Base-by-base conservation (phyloP, 805 yeast species). In the Maudiozyma bulderi region DNA sequence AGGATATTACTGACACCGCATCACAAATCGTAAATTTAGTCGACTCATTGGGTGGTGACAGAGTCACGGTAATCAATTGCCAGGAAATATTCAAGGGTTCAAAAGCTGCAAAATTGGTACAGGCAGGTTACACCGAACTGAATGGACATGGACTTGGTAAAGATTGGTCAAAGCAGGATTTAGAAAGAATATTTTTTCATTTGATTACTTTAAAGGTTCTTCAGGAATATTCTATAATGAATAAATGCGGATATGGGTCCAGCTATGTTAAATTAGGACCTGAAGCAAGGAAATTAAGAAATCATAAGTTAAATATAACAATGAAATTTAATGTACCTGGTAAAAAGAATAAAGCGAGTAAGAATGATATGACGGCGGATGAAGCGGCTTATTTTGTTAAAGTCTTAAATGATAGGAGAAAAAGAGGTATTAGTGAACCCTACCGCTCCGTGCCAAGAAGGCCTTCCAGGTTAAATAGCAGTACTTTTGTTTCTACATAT, bases 61-160 rank as follows among this genome's bases (percentile, higher is more conserved):
- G 78, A 48, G 88, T 89, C 4, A 90, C 98, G 0, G 72, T 84
- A 8, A 73, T 85, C 10, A 82, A 87, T 56, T 83, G 91, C 60
- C 90, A 87, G 54, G 97, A 90, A 64, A 74, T 88, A 5, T 82
- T 82, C 64, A 78, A 82, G 57, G 96, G 97, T 0, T 77, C 88
- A 0, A 78, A 74, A 54, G 68, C 71, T 50, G 73, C 75, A n/a
- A 83, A 81, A 58, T 77, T 88, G 50, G 70, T 76, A 10, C 74
- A 71, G 34, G 71, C 78, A 43, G 87, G 89, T 0, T 86, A 84
- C 58, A 80, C 84, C 57, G 57, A 57, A 15, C 72, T 73, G 42
- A 73, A 74, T n/a, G 75, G 67, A 43, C 89, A 85, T 61, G 96
- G 96, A 1, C 67, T 68, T 30, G 96, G 96, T 5, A 78, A 74